Evolutionary conservation across 2,329 filamentous ascomycete species (phyloP), one percentile per base, ranked within the genome.

Genomic region (Paraphoma chrysanthemicola): DNA sequence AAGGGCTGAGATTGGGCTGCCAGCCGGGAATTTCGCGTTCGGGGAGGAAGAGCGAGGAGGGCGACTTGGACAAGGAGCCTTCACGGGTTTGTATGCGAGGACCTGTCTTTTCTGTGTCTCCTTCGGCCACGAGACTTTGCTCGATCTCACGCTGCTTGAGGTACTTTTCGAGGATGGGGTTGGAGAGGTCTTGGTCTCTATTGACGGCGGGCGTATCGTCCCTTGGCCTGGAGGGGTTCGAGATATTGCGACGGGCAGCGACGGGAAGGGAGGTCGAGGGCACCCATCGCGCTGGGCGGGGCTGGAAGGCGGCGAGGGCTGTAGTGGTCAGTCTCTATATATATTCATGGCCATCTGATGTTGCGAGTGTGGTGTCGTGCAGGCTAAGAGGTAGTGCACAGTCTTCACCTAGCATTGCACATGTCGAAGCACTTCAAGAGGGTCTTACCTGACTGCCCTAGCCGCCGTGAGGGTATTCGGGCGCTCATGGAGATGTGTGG

Each of bases 151-250:
- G 56, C 49, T 65, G 63, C 45, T 55, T 38, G 43, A 82, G 73
- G 64, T 78, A 84, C 51, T 90, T 84, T 55, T 89, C 86, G 64
- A 91, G 86, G 66, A 92, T 82, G 52, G 86, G 88, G 66, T 86
- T 82, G 46, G 69, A 58, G 42, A 70, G 62, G 48, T 73, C 63
- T 28, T 55, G 31, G 5, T 52, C 57, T n/a, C 47, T 23, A 23
- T 23, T 23, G 23, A 23, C 23, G 23, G 23, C 48, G 9, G 33
- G 38, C 62, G 51, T n/a, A 63, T 59, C 44, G 43, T 61, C 52
- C 23, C 63, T 60, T 47, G 58, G 30, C 14, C 57, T 54, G 44
- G 52, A 57, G 16, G 55, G 47, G 16, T 56, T 59, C 11, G 62
- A 69, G 18, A 59, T 53, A 46, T 58, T 55, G 47, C 65, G 64